phyloP scores from a whole-genome alignment of 2,329 filamentous ascomycete species.

The Parafenestella ontariensis region DNA sequence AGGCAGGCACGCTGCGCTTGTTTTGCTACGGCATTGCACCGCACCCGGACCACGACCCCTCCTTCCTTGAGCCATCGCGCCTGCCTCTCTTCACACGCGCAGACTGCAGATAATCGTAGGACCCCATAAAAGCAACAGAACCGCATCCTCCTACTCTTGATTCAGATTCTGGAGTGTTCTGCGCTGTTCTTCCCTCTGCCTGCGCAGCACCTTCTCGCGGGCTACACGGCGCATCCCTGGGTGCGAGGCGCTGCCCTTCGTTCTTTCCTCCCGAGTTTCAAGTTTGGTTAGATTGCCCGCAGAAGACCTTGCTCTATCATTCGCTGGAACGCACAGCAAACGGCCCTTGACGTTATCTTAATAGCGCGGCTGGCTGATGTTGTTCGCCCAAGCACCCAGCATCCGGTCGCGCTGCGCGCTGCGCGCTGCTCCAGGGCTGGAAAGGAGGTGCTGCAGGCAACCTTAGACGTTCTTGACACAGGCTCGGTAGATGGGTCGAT shows the following conservation, averaged over 20 bases:
- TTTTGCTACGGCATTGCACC: conserved; percentile 18
- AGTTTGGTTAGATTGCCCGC: conserved; percentile 44
- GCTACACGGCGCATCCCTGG: conserved; percentile 15
- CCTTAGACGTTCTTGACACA: conserved; percentile 13
- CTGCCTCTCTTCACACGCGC: conserved; percentile 16
- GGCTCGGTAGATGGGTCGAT: conserved; percentile 7
- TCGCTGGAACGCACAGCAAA: conserved; percentile 32
- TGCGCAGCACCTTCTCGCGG: not conserved
- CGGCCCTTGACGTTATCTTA: conserved; percentile 28
- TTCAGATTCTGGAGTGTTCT: too few species aligned
- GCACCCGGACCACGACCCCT: conserved; percentile 19
- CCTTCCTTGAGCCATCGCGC: conserved; percentile 13
- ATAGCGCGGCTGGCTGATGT: conserved; percentile 32
- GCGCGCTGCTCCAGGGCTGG: conserved; percentile 1
- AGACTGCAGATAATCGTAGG: conserved; percentile 8
- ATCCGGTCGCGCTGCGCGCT: conserved; percentile 13
- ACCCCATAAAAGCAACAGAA: not conserved
- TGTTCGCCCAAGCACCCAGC: conserved; percentile 14
- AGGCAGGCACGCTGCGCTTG: conserved; percentile 16
- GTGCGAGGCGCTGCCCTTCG: conserved; percentile 17
- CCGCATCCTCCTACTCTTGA: too few species aligned
- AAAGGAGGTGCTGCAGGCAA: conserved; percentile 5
- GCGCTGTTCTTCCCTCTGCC: not conserved
- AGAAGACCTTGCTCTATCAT: conserved; percentile 27
- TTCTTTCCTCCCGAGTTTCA: conserved; percentile 37